phyloP scores from a whole-genome alignment of 1,284 basidiomycete genomes.

The Albatrellus sp. region DNA sequence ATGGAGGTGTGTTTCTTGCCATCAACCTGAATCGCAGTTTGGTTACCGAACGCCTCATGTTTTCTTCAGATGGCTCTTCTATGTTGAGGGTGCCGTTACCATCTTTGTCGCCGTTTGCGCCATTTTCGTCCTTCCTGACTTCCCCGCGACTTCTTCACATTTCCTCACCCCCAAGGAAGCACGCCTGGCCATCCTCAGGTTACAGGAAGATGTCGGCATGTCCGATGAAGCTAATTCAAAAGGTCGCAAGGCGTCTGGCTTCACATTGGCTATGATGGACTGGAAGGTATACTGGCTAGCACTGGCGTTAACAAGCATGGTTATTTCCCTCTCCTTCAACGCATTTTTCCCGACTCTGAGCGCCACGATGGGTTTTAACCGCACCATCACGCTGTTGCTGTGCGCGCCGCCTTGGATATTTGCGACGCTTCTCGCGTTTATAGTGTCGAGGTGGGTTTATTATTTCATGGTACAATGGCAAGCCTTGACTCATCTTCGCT shows the following conservation, averaged over 20 bases:
- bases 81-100: conserved; percentile 59
- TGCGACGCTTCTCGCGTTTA: conserved; percentile 41
- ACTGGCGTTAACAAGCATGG: conserved; percentile 39
- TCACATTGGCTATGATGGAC: conserved; percentile 50
- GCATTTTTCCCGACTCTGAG: conserved; percentile 61
- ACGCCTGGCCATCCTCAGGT: conserved; percentile 53
- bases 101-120: conserved; percentile 48
- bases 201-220: conserved; percentile 59
- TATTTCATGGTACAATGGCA: no score
- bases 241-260: conserved; percentile 28
- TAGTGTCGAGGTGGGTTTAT: conserved; percentile 29
- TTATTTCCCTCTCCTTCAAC: conserved; percentile 61
- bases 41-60: not conserved
- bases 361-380: conserved; percentile 55
- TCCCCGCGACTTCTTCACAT: conserved; percentile 41
- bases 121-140: conserved; percentile 68
- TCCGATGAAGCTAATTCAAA: conserved; percentile 27
- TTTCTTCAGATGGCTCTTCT: conserved; percentile 55
- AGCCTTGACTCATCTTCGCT: conserved; percentile 7
- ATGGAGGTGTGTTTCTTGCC: conserved; percentile 41
- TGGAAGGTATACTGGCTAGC: conserved; percentile 67
- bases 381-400: conserved; percentile 55
- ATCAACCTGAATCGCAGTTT: not conserved
- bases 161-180: conserved; percentile 56
- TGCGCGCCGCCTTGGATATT: conserved; percentile 73